Evolutionary conservation across 139 green algal genomes (phyloP), one percentile per base, ranked within the genome.

Genomic region (Tetratostichococcus sp.): DNA sequence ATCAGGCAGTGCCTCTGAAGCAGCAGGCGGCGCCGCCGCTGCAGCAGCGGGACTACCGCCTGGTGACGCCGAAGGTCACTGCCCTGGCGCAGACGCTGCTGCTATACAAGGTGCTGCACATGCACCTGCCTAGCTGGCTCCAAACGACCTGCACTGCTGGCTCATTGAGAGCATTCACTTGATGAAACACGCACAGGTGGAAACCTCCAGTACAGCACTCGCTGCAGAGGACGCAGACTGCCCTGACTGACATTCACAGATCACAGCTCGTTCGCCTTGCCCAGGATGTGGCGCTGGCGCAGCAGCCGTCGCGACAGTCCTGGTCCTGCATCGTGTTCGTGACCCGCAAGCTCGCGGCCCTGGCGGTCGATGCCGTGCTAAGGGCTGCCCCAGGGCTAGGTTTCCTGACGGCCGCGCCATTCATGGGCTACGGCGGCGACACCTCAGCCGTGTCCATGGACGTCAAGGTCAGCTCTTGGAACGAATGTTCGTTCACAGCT

Each of bases 251-350:
- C n/a, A n/a, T n/a, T n/a, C n/a, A n/a, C n/a, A n/a, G n/a, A n/a
- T n/a, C n/a, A n/a, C n/a, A n/a, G n/a, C n/a, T n/a, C n/a, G n/a
- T 11, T 50, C 39, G 39, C 39, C 39, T 50, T 6, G 8, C 6
- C 39, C 11, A 50, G 34, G 66, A 67, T 70, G 75, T 8, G n/a
- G 62, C 50, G 3, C 8, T 33, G 2, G 43, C 28, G 22, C 66
- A 16, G 66, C 8, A 8, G 30, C 33, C 57, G 28, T 22, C 35
- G 14, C 50, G 50, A 8, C 58, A 31, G 26, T 35, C 31, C 58
- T 87, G 83, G 83, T 79, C 73, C 42, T 69, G 76, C 65, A 87
- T 87, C 30, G 50, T 87, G 23, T 87, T 87, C 77, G 76, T 74
- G 1, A 78, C 58, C 0, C 77, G 81, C 62, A 80, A 80, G 67